Percentiles rank a stretch among this genome's conserved stretches.
These are phyloP conservation scores for Quercus suber DNA, from an alignment of 306 rosid species.

Conservation along the genomic window DNA sequence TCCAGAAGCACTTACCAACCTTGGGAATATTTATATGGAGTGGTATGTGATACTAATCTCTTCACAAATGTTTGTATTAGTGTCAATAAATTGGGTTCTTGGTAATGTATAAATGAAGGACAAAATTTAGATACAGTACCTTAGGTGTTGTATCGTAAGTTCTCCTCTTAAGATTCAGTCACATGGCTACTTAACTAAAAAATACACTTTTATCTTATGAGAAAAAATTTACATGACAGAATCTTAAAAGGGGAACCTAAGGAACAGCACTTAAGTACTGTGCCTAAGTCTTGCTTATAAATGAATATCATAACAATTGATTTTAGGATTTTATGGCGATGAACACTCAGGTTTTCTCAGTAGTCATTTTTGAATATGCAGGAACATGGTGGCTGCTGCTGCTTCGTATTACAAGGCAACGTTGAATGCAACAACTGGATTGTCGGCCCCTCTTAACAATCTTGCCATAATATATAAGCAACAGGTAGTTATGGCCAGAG, in stretches of 20 bases:
- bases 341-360: not conserved
- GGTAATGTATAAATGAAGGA: too few relatives aligned
- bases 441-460: conserved; percentile 93
- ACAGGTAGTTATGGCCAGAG: conserved; percentile 46
- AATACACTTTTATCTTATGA: too few relatives aligned
- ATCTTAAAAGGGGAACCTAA: too few relatives aligned
- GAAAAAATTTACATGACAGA: too few relatives aligned
- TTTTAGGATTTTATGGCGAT: not conserved
- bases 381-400: conserved; percentile 96
- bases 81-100: too few relatives aligned
- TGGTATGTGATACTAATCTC: conserved; percentile 50
- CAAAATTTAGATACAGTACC: too few relatives aligned
- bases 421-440: conserved; percentile 81
- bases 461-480: conserved; percentile 94
- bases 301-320: not conserved
- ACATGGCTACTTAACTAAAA: too few relatives aligned
- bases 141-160: too few relatives aligned
- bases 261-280: too few relatives aligned
- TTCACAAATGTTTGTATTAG: not conserved
- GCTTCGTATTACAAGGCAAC: conserved; percentile 95
- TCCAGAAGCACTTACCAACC: conserved; percentile 95
- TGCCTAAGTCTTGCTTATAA: too few relatives aligned
- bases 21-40: conserved; percentile 97
- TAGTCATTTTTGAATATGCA: conserved; percentile 22
- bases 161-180: too few relatives aligned